phyloP scores from a whole-genome alignment of 768 basidiomycete species.

The Tylopilus plumbeoviolaceoides region DNA sequence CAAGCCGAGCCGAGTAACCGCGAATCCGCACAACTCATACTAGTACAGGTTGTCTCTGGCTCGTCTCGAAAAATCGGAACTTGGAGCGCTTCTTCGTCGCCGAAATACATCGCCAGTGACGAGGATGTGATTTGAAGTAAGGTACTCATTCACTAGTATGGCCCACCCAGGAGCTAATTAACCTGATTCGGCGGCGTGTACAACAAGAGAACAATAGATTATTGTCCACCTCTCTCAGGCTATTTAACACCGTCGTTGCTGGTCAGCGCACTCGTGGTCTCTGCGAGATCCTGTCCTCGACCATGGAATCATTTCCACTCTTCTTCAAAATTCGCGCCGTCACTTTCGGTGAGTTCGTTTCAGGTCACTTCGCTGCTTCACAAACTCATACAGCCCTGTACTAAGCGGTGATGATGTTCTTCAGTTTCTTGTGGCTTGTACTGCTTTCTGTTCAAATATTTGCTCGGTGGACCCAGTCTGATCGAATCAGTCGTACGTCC shows the following conservation, averaged over 20 bases:
- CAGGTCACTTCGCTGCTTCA: neutral
- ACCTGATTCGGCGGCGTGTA: neutral
- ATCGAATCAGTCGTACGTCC: conserved; percentile 42
- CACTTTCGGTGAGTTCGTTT: conserved; percentile 26
- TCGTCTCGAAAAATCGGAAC: no score
- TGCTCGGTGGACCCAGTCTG: conserved; percentile 44
- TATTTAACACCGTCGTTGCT: conserved; percentile 19
- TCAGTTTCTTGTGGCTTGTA: conserved; percentile 47
- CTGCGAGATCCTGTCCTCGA: conserved; percentile 15
- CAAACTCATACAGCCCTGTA: conserved; percentile 17
- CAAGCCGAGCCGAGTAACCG: neutral
- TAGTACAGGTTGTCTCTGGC: no score
- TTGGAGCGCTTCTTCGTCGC: no score
- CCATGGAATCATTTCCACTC: conserved; percentile 29
- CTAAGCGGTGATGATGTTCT: conserved; percentile 40
- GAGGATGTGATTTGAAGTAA: neutral
- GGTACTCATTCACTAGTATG: neutral
- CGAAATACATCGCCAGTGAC: neutral
- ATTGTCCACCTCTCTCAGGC: conserved; percentile 3
- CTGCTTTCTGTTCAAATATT: conserved; percentile 45
- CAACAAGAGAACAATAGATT: conserved; percentile 17
- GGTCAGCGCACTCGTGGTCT: conserved; percentile 15
- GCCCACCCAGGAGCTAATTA: conserved; percentile 17
- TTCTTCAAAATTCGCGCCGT: conserved; percentile 30
- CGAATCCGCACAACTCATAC: neutral